Evolutionary conservation across 2,329 filamentous ascomycete species (phyloP).

Genomic region (Xylaria sp.): DNA sequence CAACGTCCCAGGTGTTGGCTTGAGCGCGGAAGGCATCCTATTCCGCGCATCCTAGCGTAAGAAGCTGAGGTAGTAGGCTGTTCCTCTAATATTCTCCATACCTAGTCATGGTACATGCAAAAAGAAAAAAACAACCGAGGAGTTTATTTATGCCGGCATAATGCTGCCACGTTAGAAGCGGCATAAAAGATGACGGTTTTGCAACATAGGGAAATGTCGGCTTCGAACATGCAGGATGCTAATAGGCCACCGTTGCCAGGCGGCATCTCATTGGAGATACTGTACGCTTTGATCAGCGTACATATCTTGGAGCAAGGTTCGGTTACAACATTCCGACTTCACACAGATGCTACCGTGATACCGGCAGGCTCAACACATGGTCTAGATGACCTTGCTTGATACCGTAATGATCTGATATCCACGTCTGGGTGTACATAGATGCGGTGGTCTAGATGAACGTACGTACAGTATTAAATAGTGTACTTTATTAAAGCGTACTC

Average conservation of each 20-base stretch:
- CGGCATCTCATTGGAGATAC: background rate
- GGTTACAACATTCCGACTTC: conserved; percentile 17
- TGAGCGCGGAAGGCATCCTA: conserved; percentile 7
- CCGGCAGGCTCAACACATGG: conserved; percentile 1
- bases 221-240: background rate
- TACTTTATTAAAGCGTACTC: background rate
- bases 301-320: conserved; percentile 9
- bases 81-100: no score
- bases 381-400: conserved; percentile 2
- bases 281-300: conserved; percentile 1
- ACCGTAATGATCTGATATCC: conserved; percentile 2
- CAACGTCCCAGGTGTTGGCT: conserved; percentile 6
- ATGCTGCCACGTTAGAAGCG: background rate
- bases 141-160: background rate
- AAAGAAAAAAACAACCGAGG: background rate
- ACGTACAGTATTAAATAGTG: background rate
- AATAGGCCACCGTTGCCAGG: conserved; percentile 12
- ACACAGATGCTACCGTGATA: background rate
- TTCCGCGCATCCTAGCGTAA: background rate
- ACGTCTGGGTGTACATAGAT: background rate
- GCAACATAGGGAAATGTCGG: conserved; percentile 1
- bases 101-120: no score
- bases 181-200: background rate
- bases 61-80: no score
- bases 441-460: background rate